Conservation (phyloP, 495 filamentous ascomycete species). For the Xylaria curta region DNA sequence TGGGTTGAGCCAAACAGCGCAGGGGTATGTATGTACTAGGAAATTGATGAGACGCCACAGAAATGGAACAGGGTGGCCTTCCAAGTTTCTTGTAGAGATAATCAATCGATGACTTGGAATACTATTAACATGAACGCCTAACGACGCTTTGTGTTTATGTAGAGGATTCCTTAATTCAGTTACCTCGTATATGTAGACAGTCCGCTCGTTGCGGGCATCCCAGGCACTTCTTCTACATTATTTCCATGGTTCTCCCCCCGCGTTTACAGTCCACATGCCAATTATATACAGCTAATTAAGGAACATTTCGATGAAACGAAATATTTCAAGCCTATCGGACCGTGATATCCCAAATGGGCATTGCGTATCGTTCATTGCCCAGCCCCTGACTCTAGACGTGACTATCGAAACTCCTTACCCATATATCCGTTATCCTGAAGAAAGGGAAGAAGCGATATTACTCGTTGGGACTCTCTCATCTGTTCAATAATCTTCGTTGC, state of each 20-base stretch:
- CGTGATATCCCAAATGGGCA: neutral
- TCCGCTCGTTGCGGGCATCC: neutral
- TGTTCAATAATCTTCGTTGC: neutral
- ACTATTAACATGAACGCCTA: neutral
- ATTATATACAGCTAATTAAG: neutral
- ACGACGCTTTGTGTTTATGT: neutral
- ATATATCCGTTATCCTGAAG: neutral
- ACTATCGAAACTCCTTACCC: neutral
- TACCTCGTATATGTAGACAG: neutral
- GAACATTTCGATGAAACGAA: neutral
- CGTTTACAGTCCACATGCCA: neutral
- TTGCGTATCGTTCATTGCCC: neutral
- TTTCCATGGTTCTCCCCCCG: neutral
- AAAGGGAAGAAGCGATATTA: neutral
- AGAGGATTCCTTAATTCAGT: neutral
- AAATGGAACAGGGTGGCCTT: neutral
- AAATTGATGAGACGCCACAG: neutral
- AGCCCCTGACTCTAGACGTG: neutral
- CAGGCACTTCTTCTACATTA: neutral
- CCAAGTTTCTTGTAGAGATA: neutral
- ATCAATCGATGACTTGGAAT: constrained; percentile 5
- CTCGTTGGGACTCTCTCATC: neutral
- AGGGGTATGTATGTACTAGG: neutral
- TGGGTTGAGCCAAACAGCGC: neutral
- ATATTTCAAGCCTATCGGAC: neutral